phyloP scores from a whole-genome alignment of 805 yeast species.

The Nakazawaea peltata region DNA sequence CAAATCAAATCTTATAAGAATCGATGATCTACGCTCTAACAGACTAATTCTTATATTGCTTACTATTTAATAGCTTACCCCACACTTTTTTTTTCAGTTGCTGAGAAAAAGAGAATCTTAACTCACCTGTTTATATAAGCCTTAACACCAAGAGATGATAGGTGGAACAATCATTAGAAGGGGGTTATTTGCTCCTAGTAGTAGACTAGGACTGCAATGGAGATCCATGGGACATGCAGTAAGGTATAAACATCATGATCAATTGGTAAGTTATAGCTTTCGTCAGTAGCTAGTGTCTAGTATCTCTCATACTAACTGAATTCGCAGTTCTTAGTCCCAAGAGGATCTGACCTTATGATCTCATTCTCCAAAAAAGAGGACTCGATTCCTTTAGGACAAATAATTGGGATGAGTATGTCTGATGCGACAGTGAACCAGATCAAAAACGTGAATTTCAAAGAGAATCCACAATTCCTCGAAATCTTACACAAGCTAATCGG shows the following conservation, averaged over 20 bases:
- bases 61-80: no score
- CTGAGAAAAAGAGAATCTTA: no score
- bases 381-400: constrained; percentile 19
- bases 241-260: constrained; percentile 11
- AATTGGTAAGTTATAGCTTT: constrained; percentile 11
- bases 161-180: no score
- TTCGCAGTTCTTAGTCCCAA: constrained; percentile 6
- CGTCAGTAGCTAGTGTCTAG: neutral
- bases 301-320: neutral
- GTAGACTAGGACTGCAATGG: no score
- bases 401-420: constrained; percentile 2
- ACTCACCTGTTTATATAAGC: no score
- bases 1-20: no score
- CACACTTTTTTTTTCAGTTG: no score
- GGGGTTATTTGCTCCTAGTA: no score
- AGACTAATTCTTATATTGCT: no score
- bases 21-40: no score
- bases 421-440: no score
- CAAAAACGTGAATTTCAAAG: constrained; percentile 17
- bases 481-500: constrained; percentile 17
- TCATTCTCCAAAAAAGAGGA: constrained; percentile 23
- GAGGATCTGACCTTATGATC: constrained; percentile 8
- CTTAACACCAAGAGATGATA: no score
- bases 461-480: constrained; percentile 17
- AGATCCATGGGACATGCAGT: constrained; percentile 3